Evolutionary conservation across 257 asterid species (phyloP), one percentile per base, ranked within the genome.

Genomic region (Plectranthus barbatus): DNA sequence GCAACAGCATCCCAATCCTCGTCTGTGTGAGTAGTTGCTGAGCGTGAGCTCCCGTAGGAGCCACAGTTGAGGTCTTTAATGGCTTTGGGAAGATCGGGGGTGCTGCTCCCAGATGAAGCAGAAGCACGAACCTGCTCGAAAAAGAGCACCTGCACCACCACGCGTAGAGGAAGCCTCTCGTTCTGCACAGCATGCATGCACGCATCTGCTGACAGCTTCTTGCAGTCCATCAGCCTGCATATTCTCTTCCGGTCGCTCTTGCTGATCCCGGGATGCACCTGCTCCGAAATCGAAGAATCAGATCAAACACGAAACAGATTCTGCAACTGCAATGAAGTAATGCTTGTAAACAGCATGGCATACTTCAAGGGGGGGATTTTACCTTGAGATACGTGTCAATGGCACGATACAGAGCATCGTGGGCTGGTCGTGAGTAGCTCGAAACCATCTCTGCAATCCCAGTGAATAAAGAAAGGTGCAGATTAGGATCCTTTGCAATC

Each of bases 1-100:
- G 96, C 96, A 6, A 87, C 87, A 2, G 87, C 97, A 6, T 92
- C 98, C 98, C 98, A 92, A 6, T 92, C 98, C 83, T 92, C 97
- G 64, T 91, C 98, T 0, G 89, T 79, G 70, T 82, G 77, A 12
- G 95, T 80, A 3, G 88, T 86, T 39, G 84, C 84, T 11, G 95
- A 76, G 55, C 92, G 74, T 2, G 98, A 84, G 72, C 97, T 88
- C 39, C 98, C 88, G 39, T 80, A 79, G 3, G 97, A 87, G 42
- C 72, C 66, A 11, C 76, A 62, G 76, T 79, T 92, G 34, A 88
- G 91, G 74, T 89, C 95, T 66, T 84, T 86, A 49, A 88, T 82
- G 29, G 85, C 87, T 70, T 81, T 84, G 0, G 97, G 98, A 0
- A 92, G 95, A 53, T 92, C 97, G 0, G 98, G 98, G 0, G 98